Percentiles rank a stretch among this genome's conserved stretches.
phyloP scores from a whole-genome alignment of 148 eudicot genomes.

The Cornus florida region DNA sequence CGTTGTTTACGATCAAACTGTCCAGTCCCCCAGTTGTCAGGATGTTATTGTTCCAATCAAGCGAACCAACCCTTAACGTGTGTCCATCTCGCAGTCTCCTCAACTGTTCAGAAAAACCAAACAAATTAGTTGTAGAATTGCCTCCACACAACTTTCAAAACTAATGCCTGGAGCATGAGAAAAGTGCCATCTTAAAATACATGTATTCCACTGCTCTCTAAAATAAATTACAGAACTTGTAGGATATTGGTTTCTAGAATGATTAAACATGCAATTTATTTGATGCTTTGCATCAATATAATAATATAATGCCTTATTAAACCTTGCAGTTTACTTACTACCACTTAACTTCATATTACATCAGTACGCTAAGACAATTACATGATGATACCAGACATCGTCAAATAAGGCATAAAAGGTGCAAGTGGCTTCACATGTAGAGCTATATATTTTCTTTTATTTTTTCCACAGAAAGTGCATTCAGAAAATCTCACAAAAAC shows the following conservation, averaged over 20 bases:
- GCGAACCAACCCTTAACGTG: slow-evolving; percentile 34
- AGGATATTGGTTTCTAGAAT: not conserved
- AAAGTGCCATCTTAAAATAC: not conserved
- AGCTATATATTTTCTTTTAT: not conserved
- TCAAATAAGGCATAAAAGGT: not conserved
- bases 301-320: not conserved
- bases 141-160: not conserved
- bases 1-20: slow-evolving; percentile 39
- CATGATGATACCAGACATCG: not conserved
- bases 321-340: not conserved
- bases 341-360: not conserved
- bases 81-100: slow-evolving; percentile 35
- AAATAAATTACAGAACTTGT: not conserved
- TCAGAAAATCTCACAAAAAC: not conserved
- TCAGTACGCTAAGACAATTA: not conserved
- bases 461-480: not conserved
- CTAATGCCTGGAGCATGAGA: not conserved
- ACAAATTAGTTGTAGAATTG: no score
- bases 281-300: no score
- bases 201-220: not conserved
- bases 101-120: slow-evolving; percentile 19
- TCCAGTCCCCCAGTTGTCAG: slow-evolving; percentile 50
- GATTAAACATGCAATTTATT: not conserved
- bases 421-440: not conserved
- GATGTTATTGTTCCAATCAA: slow-evolving; percentile 49